Evolutionary conservation across 352 stramenopile genomes (phyloP).

Genomic region (Peronospora destructor): DNA sequence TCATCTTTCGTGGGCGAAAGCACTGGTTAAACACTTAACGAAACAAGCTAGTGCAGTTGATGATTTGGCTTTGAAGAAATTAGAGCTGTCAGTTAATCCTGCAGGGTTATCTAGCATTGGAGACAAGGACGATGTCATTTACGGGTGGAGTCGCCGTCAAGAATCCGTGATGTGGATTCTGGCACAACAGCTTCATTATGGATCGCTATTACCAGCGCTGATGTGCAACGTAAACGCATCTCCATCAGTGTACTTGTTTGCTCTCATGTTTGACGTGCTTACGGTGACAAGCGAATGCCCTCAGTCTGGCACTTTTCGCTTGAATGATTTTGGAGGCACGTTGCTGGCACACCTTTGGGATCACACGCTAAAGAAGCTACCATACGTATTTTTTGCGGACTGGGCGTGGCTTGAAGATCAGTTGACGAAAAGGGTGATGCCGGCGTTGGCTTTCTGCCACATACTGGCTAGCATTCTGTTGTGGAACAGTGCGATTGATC

Average conservation of each 20-base stretch:
- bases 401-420: constrained; percentile 66
- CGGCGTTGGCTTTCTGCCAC: constrained; percentile 44
- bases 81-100: constrained; percentile 24
- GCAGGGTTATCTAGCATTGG: constrained; percentile 13
- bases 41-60: constrained; percentile 10
- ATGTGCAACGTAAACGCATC: constrained; percentile 23
- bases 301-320: constrained; percentile 29
- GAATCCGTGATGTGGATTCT: constrained; percentile 25
- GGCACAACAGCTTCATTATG: constrained; percentile 17
- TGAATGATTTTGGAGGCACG: constrained; percentile 41
- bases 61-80: constrained; percentile 6
- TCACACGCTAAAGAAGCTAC: constrained; percentile 38
- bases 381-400: constrained; percentile 53
- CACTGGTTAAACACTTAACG: constrained; percentile 14
- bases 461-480: constrained; percentile 40
- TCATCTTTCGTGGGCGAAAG: constrained; percentile 30
- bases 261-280: constrained; percentile 45
- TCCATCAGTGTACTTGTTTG: constrained; percentile 45
- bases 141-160: constrained; percentile 28
- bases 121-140: constrained; percentile 24
- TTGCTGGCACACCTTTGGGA: constrained; percentile 43
- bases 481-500: constrained; percentile 37
- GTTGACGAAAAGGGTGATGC: constrained; percentile 27
- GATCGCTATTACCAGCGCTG: constrained; percentile 19
- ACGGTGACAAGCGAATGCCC: constrained; percentile 16